Evolutionary conservation across 208 protist genomes (phyloP).

Genomic region (Naegleria fowleri): DNA sequence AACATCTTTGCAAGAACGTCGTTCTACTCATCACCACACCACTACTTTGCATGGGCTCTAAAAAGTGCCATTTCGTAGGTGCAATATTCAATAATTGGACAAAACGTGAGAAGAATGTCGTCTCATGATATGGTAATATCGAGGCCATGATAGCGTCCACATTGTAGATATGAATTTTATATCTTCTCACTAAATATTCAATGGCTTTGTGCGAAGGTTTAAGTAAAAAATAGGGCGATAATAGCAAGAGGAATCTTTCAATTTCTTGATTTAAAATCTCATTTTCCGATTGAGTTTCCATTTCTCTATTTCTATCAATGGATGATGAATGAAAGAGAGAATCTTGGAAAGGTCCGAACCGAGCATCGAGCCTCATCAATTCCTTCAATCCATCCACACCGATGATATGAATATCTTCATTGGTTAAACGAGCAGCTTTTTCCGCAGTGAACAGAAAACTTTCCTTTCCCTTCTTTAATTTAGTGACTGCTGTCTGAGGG

Average conservation of each 20-base stretch:
- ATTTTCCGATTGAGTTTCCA: slow-evolving; percentile 39
- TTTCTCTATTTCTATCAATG: slow-evolving; percentile 3
- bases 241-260: slow-evolving; percentile 32
- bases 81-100: slow-evolving; percentile 37
- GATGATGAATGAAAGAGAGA: background rate
- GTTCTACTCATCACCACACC: slow-evolving; percentile 26
- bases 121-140: slow-evolving; percentile 50
- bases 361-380: background rate
- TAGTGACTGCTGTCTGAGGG: background rate
- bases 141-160: slow-evolving; percentile 34
- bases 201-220: slow-evolving; percentile 42
- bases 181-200: slow-evolving; percentile 47
- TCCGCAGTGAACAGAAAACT: background rate
- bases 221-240: slow-evolving; percentile 44
- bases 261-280: slow-evolving; percentile 38
- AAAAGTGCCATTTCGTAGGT: slow-evolving; percentile 34
- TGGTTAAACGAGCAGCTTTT: background rate
- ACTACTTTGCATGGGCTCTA: slow-evolving; percentile 34
- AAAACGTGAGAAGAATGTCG: slow-evolving; percentile 40
- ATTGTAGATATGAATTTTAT: slow-evolving; percentile 41
- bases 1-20: slow-evolving; percentile 35
- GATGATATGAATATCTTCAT: slow-evolving; percentile 3
- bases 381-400: background rate
- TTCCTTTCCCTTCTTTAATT: background rate
- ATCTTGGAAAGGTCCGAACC: background rate